Conservation (phyloP, 345 rosid species). For the Turnera subulata region DNA sequence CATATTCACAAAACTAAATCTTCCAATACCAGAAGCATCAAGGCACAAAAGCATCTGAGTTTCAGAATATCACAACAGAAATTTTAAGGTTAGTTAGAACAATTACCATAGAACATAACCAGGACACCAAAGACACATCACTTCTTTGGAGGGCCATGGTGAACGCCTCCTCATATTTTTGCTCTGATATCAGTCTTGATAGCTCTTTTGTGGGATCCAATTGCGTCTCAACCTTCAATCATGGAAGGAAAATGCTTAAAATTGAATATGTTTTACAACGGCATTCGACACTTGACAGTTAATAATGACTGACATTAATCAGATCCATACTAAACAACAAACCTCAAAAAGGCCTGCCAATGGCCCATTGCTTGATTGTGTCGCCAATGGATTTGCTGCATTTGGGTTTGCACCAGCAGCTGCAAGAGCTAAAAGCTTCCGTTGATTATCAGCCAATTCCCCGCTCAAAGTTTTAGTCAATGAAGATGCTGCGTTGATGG, state of each 20-base stretch:
- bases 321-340: constrained; percentile 8
- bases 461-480: constrained; percentile 61
- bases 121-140: constrained; percentile 70
- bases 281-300: not conserved
- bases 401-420: constrained; percentile 60
- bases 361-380: constrained; percentile 65
- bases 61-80: constrained; percentile 2
- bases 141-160: constrained; percentile 70
- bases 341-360: constrained; percentile 65
- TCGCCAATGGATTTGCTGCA: constrained; percentile 44
- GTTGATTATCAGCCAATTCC: constrained; percentile 74
- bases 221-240: constrained; percentile 52
- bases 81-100: not conserved
- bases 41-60: not conserved
- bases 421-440: constrained; percentile 65
- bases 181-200: constrained; percentile 56
- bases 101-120: constrained; percentile 86
- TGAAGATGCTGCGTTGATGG: constrained; percentile 66
- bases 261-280: not conserved
- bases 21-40: not conserved
- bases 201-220: constrained; percentile 75
- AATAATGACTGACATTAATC: not conserved
- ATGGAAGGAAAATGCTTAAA: constrained; percentile 7
- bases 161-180: constrained; percentile 80
- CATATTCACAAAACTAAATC: not conserved